Base-by-base conservation (phyloP, 441 rosid genomes). In the Metrosideros polymorpha region DNA sequence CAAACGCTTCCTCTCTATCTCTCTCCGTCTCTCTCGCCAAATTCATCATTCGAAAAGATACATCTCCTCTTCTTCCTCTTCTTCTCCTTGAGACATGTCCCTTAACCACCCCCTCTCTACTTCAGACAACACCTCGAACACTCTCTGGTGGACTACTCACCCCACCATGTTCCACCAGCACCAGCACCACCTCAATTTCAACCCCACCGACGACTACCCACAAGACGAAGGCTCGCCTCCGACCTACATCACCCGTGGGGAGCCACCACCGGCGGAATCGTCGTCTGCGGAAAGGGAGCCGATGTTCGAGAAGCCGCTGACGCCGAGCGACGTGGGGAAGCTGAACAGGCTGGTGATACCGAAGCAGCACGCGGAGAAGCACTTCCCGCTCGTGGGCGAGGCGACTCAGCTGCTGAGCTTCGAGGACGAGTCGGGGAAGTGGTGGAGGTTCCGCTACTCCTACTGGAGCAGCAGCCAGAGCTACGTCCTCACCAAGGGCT, bases 401-500 rank as follows among this genome's bases (percentile, higher is more conserved):
- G 32, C 76, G 9, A 75, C 50, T 22, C 56, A 18, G 24, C 55
- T 59, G 56, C 85, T 82, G 50, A 51, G 85, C 59, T 82, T 86
- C 77, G 87, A 86, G 87, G 85, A 86, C 76, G 87, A 86, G 47
- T 32, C 55, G 3, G 85, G 82, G 39, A 86, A 50, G 79, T 56
- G 82, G 49, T 86, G 87, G 87, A 30, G 84, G 59, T 86, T 86
- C 85, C 77, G 87, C 56, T 86, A 86, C 61, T 86, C 85, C 49
- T 86, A 57, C 79, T 86, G 87, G 87, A 82, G 85, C 85, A 86
- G 87, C 51, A 86, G 87, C 87, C 87, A 86, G 87, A 86, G 87
- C 87, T 86, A 82, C 87, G 87, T 86, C 50, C 56, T 86, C 55
- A 86, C 85, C 75, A 82, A 82, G 76, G 87, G 87, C 27, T 86